Evolutionary conservation across 176 grass and related monocot species (phyloP), one percentile per base, ranked within the genome.

Genomic region (Chloris gayana): DNA sequence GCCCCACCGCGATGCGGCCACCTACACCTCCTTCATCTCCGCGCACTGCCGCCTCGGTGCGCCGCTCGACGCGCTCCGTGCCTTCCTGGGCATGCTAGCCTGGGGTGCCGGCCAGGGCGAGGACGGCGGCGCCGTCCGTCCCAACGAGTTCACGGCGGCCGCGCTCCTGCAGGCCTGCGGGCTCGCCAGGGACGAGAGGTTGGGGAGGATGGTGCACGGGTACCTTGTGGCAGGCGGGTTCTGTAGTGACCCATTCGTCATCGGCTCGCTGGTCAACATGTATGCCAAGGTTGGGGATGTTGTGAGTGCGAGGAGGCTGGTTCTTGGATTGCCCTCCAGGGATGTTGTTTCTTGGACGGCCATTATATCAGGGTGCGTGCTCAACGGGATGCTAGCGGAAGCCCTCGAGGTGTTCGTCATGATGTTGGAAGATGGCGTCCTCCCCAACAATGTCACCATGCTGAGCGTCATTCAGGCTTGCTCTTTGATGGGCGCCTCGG

Each of bases 341-440:
- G 84, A 89, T 30, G 89, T 94, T 2, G 81, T 94, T 82, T 91
- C 92, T 46, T 91, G 92, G 89, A 94, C 84, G 44, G 69, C 92
- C 1, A 49, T 87, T 51, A 18, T 91, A 73, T 94, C 92, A 39
- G 89, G 92, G 32, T 89, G 77, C 59, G 84, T 91, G 77, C 81
- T 91, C 78, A 84, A 91, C 64, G 92, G 81, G 51, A 80, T 85
- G 89, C 80, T 89, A 31, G 77, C 27, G 30, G 76, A 91, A 12
- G 86, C 87, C 37, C 61, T 94, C 27, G 31, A 44, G 34, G 73
- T 94, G 73, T 89, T 94, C 33, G 2, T 89, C 34, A 86, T 82
- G 87, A 94, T 89, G 92, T 76, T 89, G 47, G 84, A 94, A 73
- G 92, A 94, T 24, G 81, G 81, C 18, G 39, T 89, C 63, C 73